These are phyloP conservation scores for Microthyrium microscopicum DNA, from an alignment of 2,329 filamentous ascomycete genomes.

Conservation along the genomic window DNA sequence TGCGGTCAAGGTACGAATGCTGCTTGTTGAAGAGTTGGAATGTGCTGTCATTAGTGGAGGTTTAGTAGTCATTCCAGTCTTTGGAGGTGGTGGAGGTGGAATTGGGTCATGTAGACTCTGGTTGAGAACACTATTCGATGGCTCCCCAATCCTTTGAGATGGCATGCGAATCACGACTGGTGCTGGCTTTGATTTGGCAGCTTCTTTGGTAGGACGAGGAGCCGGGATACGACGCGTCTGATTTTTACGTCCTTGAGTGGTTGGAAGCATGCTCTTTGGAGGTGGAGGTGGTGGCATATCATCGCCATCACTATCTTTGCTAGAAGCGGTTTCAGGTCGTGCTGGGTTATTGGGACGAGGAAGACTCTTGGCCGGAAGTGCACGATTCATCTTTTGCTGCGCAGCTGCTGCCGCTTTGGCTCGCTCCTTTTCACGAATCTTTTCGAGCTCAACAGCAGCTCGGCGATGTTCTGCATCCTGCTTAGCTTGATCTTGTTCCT, in stretches of 20 bases:
- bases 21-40: constrained; percentile 15
- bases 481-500: constrained; percentile 38
- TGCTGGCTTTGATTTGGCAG: constrained; percentile 43
- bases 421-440: constrained; percentile 51
- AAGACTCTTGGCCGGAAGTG: constrained; percentile 10
- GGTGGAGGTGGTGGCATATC: constrained; percentile 46
- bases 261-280: constrained; percentile 33
- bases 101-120: constrained; percentile 14
- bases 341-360: constrained; percentile 11
- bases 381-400: constrained; percentile 17
- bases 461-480: constrained; percentile 45
- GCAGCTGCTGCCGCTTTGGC: constrained; percentile 39
- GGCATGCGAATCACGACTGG: constrained; percentile 57
- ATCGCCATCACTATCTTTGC: constrained; percentile 22
- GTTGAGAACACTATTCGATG: constrained; percentile 6
- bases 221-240: constrained; percentile 37
- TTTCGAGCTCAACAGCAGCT: constrained; percentile 47
- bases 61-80: constrained; percentile 40
- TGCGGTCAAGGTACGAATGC: constrained; percentile 12
- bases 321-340: constrained; percentile 8
- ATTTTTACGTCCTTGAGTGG: constrained; percentile 30
- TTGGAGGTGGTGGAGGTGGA: constrained; percentile 29
- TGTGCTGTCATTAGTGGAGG: constrained; percentile 48
- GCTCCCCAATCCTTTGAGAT: constrained; percentile 9
- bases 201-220: constrained; percentile 40